Evolutionary conservation across 345 rosid species (phyloP).

Genomic region (Anastatica hierochuntica): DNA sequence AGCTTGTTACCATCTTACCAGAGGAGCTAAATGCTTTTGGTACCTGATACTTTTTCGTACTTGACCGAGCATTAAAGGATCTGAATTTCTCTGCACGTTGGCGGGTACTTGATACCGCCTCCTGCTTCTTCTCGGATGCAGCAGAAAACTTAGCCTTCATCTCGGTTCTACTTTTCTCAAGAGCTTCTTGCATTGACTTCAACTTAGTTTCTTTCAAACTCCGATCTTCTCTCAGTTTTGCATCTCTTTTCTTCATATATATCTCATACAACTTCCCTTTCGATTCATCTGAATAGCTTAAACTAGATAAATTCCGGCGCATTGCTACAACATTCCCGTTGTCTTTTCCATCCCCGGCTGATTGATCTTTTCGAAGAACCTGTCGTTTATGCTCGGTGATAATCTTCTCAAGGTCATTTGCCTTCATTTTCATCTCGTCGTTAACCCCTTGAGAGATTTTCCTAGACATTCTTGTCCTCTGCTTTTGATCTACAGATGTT

Average conservation of each 20-base stretch:
- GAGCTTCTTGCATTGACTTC: slow-evolving; percentile 72
- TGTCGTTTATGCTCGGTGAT: slow-evolving; percentile 65
- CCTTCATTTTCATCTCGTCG: slow-evolving; percentile 62
- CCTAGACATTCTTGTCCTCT: slow-evolving; percentile 54
- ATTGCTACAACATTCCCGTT: slow-evolving; percentile 29
- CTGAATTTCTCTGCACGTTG: slow-evolving; percentile 53
- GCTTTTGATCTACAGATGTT: slow-evolving; percentile 39
- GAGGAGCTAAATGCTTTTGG: slow-evolving; percentile 12
- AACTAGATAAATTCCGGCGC: slow-evolving; percentile 43
- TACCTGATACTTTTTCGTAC: slow-evolving; percentile 66
- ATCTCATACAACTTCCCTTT: slow-evolving; percentile 62
- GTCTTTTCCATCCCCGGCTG: slow-evolving; percentile 30
- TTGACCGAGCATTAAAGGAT: slow-evolving; percentile 41
- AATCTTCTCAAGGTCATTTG: slow-evolving; percentile 72
- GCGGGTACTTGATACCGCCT: slow-evolving; percentile 33
- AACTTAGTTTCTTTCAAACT: slow-evolving; percentile 61
- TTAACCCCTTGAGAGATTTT: slow-evolving; percentile 55
- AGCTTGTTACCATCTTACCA: too few species aligned
- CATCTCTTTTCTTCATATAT: slow-evolving; percentile 83
- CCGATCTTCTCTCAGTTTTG: slow-evolving; percentile 76
- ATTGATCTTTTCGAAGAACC: slow-evolving; percentile 45
- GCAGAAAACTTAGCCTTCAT: slow-evolving; percentile 55
- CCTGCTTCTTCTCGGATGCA: slow-evolving; percentile 31
- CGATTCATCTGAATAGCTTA: slow-evolving; percentile 54
- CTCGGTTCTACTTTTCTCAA: slow-evolving; percentile 65